Base-by-base conservation (phyloP, 2,329 filamentous ascomycete species). In the Tympanopsis confertula region DNA sequence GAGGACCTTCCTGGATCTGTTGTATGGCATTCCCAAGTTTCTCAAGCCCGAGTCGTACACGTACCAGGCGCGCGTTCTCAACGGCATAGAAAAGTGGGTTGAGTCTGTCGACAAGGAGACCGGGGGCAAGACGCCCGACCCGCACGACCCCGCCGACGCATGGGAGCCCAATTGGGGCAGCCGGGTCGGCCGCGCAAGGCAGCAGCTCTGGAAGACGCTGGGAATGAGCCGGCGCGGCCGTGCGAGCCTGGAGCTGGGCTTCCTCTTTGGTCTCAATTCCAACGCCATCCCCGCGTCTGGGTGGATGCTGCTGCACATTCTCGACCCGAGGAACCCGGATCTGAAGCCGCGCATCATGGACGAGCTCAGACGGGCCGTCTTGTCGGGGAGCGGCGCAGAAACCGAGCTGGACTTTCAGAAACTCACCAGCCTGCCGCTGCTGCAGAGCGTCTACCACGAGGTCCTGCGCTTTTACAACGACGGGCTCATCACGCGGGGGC, bases 381-480 rank as follows among this genome's bases (percentile, higher is more conserved):
- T 38, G 5, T 29, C 40, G 18, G 50, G 52, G 26, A 52, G 52
- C n/a, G n/a, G n/a, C n/a, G n/a, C n/a, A n/a, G n/a, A n/a, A n/a
- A n/a, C n/a, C n/a, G n/a, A n/a, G n/a, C n/a, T n/a, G n/a, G n/a
- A n/a, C n/a, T 44, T 54, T 3, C 37, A 45, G 2, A 47, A 26
- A n/a, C 40, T 57, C 18, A 39, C 49, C 28, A 37, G 45, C 3
- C 47, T 52, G 20, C 54, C 55, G 7, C 45, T 57, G 5, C 41
- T 58, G 4, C 51, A 56, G 33, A 54, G 50, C 33, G 43, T 57
- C 14, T 57, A 50, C 44, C 48, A 48, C 5, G 54, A 58, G 39
- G 46, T 46, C 3, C 40, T 59, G n/a, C 47, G 54, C 2, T 32
- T 58, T 5, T 54, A 56, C 38, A 47, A 49, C 10, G 51, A 53